Evolutionary conservation across 805 yeast genomes (phyloP).

Genomic region (Myxozyma monticola): DNA sequence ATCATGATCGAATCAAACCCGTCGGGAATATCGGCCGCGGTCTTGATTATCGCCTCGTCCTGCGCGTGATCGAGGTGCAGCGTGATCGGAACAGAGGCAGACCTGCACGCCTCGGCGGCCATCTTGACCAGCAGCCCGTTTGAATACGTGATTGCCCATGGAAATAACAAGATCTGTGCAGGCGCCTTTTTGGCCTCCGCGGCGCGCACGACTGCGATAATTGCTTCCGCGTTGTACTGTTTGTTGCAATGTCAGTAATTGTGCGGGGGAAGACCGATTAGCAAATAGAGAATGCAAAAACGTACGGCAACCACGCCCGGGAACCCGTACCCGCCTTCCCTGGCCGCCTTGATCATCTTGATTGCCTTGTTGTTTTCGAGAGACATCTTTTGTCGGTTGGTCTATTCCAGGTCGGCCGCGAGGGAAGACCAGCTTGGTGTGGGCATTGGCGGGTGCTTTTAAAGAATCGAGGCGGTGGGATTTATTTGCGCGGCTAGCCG

Average conservation of each 20-base stretch:
- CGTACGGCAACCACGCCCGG: constrained; percentile 7
- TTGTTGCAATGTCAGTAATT: too few relatives aligned
- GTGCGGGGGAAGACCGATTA: too few relatives aligned
- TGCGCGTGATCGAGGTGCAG: constrained; percentile 16
- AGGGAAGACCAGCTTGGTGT: too few relatives aligned
- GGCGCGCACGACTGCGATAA: constrained; percentile 11
- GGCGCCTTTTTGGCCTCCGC: constrained; percentile 14
- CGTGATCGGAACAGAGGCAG: constrained; percentile 9
- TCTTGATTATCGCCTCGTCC: constrained; percentile 10
- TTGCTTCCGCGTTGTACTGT: constrained; percentile 9
- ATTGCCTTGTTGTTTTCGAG: constrained; percentile 7
- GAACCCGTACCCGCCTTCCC: constrained; percentile 12
- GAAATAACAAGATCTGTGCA: constrained; percentile 8
- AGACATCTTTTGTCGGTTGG: too few relatives aligned
- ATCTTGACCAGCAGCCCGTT: constrained; percentile 10
- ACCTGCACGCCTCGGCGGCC: constrained; percentile 8
- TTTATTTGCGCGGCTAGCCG: too few relatives aligned
- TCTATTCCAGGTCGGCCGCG: too few relatives aligned
- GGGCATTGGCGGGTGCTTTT: too few relatives aligned
- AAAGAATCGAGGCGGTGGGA: too few relatives aligned
- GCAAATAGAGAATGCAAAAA: too few relatives aligned
- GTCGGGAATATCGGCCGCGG: constrained; percentile 3
- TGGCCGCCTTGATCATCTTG: constrained; percentile 12
- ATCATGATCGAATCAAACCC: constrained; percentile 19
- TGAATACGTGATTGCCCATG: constrained; percentile 14